Evolutionary conservation across 176 grass and related monocot genomes (phyloP).

Genomic region (Oryza officinalis): DNA sequence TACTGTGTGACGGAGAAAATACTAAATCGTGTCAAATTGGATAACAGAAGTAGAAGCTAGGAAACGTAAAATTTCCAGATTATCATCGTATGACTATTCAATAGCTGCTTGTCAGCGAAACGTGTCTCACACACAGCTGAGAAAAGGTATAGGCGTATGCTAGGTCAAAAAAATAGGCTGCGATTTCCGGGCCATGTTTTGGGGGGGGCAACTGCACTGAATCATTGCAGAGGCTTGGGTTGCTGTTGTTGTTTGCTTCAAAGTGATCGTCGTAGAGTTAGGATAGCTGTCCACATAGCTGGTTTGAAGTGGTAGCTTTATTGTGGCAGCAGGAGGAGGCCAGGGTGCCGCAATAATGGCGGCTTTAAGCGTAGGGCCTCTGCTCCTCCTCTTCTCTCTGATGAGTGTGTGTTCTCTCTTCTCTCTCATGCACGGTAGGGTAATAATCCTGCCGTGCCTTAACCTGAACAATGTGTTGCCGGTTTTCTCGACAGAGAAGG

Average conservation of each 20-base stretch:
- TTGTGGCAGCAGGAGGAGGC: neutral
- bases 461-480: neutral
- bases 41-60: too few species aligned
- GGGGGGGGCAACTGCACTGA: conserved; percentile 35
- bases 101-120: too few species aligned
- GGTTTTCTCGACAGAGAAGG: neutral
- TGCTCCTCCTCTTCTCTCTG: neutral
- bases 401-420: too few species aligned
- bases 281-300: neutral
- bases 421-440: neutral
- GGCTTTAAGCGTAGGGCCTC: neutral
- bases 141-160: too few species aligned
- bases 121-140: neutral
- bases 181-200: conserved; percentile 14
- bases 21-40: too few species aligned
- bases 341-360: neutral
- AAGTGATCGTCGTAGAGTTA: conserved; percentile 9
- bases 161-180: conserved; percentile 27
- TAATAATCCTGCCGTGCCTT: neutral
- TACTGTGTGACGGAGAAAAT: too few species aligned
- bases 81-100: too few species aligned
- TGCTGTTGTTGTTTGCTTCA: conserved; percentile 27
- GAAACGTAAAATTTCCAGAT: too few species aligned
- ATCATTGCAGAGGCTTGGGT: conserved; percentile 31
- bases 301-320: neutral